Base-by-base conservation (phyloP, 345 rosid species). In the Tarenaya hassleriana region DNA sequence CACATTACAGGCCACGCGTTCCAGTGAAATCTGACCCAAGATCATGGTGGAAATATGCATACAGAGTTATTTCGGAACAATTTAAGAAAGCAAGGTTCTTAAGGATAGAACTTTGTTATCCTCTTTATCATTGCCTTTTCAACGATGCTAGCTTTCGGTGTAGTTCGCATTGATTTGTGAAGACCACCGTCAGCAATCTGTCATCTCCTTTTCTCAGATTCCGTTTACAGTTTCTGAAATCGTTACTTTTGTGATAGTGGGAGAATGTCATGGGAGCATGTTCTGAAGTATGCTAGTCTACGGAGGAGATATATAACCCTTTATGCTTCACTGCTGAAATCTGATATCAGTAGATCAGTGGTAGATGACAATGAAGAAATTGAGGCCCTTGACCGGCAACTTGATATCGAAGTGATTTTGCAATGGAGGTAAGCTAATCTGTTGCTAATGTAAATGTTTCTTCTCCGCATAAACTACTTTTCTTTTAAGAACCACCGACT, bases 41-140 rank as follows among this genome's bases (percentile, higher is more conserved):
- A 69, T 75, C 86, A 42, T 92, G 98, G 98, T 92, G 98, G 98
- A 88, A 73, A 68, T 92, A 88, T 72, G 96, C 95, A 24, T 83
- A 51, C 57, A 81, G 65, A 76, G 88, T 72, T 69, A 79, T 85
- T 76, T 88, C 90, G 52, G 90, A 81, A 54, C 95, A 83, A 81
- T 73, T 78, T 60, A 81, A 88, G 77, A 81, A 71, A 66, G 88
- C 81, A 50, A 78, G 98, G 98, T 92, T 48, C 19, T 21, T 18
- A 61, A 34, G 38, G 27, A 47, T 24, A 29, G 7, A 40, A 10
- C 21, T 38, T 16, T 51, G 35, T 53, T 53, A 10, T 46, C 13
- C 15, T 52, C n/a, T 47, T 51, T 38, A 38, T 35, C 1, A 39
- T 12, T 20, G 42, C 34, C 40, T 50, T 47, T 10, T 39, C 7